Base-by-base conservation (phyloP, 495 filamentous ascomycete species). In the Neurospora pannonica region DNA sequence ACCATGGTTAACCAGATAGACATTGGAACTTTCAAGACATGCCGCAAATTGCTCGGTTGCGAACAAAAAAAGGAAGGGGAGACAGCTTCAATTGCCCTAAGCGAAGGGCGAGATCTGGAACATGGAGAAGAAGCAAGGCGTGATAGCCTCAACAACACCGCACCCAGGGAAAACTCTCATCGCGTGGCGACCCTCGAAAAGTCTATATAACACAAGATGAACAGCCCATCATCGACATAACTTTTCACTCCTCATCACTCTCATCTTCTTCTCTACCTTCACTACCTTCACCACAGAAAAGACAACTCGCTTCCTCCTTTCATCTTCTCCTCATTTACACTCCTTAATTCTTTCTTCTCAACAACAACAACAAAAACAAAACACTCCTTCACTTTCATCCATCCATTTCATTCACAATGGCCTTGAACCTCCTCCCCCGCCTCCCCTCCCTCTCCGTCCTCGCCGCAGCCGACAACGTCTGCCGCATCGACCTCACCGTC, bases 401-500 rank as follows among this genome's bases (percentile, higher is more conserved):
- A 37, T 37, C 36, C 36, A 37, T 37, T 37, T 8, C 36, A 37
- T 62, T 19, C 43, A 60, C 71, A 36, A 75, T 77, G 76, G 62
- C 74, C 28, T 34, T 67, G 54, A 67, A 67, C 54, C 43, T 75
- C 24, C 36, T 74, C 21, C 71, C 76, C 71, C 40, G 73, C 34
- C 15, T 71, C 28, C 71, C 76, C 70, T 46, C 39, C 67, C 71
- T 77, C 71, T 40, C 38, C 21, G 71, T 77, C 73, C 9, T 71
- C 67, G n/a, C 43, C 17, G 71, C 40, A 62, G 73, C 46, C 71
- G 38, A 43, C 28, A 74, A 71, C 39, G 70, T 74, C 39, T 77
- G 76, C 76, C 71, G 42, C 15, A 62, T 77, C 71, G 71, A 77
- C 42, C 28, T 77, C 48, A 38, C 71, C 4, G 46, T 60, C 8